These are phyloP conservation scores for Tricholoma hemisulphureum DNA, from an alignment of 768 basidiomycete genomes.

Conservation along the genomic window DNA sequence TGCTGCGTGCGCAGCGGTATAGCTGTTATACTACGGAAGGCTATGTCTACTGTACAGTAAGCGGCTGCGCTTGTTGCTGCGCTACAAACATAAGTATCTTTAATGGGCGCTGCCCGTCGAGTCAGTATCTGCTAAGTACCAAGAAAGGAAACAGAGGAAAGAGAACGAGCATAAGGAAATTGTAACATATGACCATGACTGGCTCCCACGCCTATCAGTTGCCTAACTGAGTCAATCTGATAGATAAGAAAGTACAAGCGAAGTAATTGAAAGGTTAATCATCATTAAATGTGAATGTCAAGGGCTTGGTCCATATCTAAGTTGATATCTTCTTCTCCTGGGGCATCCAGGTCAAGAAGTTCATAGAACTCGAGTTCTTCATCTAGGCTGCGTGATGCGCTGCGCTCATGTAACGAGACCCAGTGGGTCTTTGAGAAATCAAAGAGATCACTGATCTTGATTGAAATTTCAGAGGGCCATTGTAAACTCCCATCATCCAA, in stretches of 20 bases:
- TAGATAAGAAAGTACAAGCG: background rate
- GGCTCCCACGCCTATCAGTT: background rate
- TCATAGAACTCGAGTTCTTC: slow-evolving; percentile 10
- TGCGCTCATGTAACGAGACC: background rate
- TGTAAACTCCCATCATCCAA: background rate
- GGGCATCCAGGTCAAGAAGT: slow-evolving; percentile 11
- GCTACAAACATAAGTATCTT: too few relatives aligned
- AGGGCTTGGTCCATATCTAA: background rate
- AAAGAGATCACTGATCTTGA: background rate
- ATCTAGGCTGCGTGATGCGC: background rate
- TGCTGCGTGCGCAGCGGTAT: too few relatives aligned
- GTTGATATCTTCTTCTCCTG: slow-evolving; percentile 7
- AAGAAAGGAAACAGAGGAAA: too few relatives aligned
- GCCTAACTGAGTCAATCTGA: background rate
- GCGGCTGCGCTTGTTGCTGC: too few relatives aligned
- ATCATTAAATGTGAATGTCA: background rate
- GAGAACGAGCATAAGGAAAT: too few relatives aligned
- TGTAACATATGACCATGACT: background rate
- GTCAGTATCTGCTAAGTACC: too few relatives aligned
- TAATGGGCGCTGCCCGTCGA: too few relatives aligned
- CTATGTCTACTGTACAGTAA: too few relatives aligned
- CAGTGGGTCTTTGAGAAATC: background rate
- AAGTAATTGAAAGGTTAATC: slow-evolving; percentile 2
- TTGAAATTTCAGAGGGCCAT: background rate
- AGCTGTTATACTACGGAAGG: too few relatives aligned